A percentile compares a stretch with the other conserved stretches of the same genome.
These are phyloP conservation scores for Hygrophorus pudorinus DNA, from an alignment of 768 basidiomycete genomes.

Conservation along the genomic window DNA sequence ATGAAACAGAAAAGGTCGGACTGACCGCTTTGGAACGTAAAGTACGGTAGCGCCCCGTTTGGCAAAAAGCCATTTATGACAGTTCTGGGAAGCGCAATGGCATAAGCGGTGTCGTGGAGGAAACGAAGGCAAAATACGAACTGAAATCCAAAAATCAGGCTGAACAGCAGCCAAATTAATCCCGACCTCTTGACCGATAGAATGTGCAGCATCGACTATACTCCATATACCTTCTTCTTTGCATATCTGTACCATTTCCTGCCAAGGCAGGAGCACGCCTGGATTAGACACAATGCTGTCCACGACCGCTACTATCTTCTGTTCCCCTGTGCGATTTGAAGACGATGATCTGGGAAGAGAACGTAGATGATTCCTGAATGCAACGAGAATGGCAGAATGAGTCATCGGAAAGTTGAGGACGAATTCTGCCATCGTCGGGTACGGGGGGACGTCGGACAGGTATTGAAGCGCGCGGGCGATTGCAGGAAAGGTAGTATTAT, in stretches of 20 bases:
- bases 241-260: conserved; percentile 58
- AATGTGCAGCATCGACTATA: conserved; percentile 77
- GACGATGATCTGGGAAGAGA: background rate
- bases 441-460: conserved; percentile 40
- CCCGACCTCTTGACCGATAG: conserved; percentile 64
- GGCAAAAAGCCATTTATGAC: conserved; percentile 77
- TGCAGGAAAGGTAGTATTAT: conserved; percentile 36
- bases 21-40: conserved; percentile 56
- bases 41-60: conserved; percentile 61
- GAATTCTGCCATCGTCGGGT: conserved; percentile 36
- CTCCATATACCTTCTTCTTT: conserved; percentile 52
- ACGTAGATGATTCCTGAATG: conserved; percentile 13
- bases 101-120: background rate
- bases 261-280: conserved; percentile 66
- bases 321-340: conserved; percentile 4
- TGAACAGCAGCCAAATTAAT: conserved; percentile 44
- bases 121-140: conserved; percentile 25
- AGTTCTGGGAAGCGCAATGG: conserved; percentile 37
- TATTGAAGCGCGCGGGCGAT: conserved; percentile 39
- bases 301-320: conserved; percentile 55
- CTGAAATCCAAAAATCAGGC: conserved; percentile 77
- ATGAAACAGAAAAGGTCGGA: background rate
- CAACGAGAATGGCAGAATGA: conserved; percentile 32
- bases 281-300: conserved; percentile 61
- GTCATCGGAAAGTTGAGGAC: conserved; percentile 37